Evolutionary conservation across 2,329 filamentous ascomycete species (phyloP), one percentile per base, ranked within the genome.

Genomic region (Colletotrichum aenigma): DNA sequence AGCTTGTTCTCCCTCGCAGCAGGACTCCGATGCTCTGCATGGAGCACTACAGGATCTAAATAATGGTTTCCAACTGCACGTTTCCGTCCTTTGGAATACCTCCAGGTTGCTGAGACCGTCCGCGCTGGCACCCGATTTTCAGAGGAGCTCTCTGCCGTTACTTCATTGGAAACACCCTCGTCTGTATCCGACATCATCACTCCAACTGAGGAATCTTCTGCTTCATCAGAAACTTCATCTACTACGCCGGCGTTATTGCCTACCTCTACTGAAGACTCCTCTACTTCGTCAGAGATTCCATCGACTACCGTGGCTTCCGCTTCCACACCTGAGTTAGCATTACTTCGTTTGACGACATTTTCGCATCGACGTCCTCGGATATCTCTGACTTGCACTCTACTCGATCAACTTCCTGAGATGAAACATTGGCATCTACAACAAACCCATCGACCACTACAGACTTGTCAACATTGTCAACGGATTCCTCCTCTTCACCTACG

Each of bases 331-430:
- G 38, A 48, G 18, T 12, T 4, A 12, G 38, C 38, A n/a, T 48
- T 48, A 4, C 38, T 7, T n/a, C 38, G 38, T 48, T 21, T 12
- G 0, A n/a, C 10, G 18, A n/a, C 9, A 48, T 48, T 48, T 6
- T 4, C 38, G 6, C 38, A 48, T n/a, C 3, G 9, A 48, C 38
- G 0, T n/a, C 6, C 1, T 48, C 38, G 6, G 0, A 48, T 0
- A 12, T 48, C 1, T 48, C 18, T 48, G 38, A 48, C 38, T 48
- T 48, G 3, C 9, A 9, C 38, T n/a, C 38, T 48, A 43, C 38
- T 48, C 38, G 10, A 4, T 0, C 6, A 48, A n/a, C 0, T n/a
- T 12, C 3, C 38, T 48, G 18, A n/a, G 9, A 48, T 48, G 6
- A 3, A 12, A 12, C 9, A 2, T 21, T 12, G 9, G 1, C n/a